A percentile compares a stretch with the other conserved stretches of the same genome.
phyloP scores from a whole-genome alignment of 1,284 basidiomycete genomes.

The Chondrostereum purpureum region DNA sequence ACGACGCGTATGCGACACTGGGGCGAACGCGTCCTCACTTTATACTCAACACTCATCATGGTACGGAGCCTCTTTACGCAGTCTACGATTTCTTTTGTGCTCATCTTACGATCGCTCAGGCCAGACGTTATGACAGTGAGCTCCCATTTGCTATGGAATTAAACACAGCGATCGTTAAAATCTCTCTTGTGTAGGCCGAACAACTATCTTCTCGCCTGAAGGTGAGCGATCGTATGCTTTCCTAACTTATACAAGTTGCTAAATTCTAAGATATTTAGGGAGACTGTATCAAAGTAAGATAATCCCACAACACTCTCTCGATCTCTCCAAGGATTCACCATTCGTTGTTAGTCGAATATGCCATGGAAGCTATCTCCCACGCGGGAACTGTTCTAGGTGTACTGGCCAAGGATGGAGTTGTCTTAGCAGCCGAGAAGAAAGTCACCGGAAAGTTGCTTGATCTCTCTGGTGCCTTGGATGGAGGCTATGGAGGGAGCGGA shows the following conservation, averaged over 20 bases:
- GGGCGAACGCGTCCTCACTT: slow-evolving; percentile 6
- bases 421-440: slow-evolving; percentile 99
- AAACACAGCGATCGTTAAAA: slow-evolving; percentile 1
- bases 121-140: slow-evolving; percentile 87
- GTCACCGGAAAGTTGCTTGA: slow-evolving; percentile 97
- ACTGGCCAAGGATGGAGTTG: slow-evolving; percentile 92
- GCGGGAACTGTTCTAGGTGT: slow-evolving; percentile 94
- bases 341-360: slow-evolving; percentile 80
- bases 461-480: slow-evolving; percentile 77
- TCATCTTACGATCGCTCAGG: slow-evolving; percentile 34
- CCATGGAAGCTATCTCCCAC: slow-evolving; percentile 98
- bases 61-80: slow-evolving; percentile 17
- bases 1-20: slow-evolving; percentile 17
- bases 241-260: no score
- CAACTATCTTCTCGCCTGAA: slow-evolving; percentile 94
- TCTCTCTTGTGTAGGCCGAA: slow-evolving; percentile 65
- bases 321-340: slow-evolving; percentile 7
- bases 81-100: not conserved
- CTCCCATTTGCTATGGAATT: slow-evolving; percentile 10
- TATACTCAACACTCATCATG: slow-evolving; percentile 22
- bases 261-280: slow-evolving; percentile 50
- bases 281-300: slow-evolving; percentile 83
- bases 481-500: slow-evolving; percentile 87
- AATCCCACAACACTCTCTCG: slow-evolving; percentile 1
- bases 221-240: slow-evolving; percentile 42